Conservation (phyloP, 768 basidiomycete genomes). For the Pleurotus tuoliensis region DNA sequence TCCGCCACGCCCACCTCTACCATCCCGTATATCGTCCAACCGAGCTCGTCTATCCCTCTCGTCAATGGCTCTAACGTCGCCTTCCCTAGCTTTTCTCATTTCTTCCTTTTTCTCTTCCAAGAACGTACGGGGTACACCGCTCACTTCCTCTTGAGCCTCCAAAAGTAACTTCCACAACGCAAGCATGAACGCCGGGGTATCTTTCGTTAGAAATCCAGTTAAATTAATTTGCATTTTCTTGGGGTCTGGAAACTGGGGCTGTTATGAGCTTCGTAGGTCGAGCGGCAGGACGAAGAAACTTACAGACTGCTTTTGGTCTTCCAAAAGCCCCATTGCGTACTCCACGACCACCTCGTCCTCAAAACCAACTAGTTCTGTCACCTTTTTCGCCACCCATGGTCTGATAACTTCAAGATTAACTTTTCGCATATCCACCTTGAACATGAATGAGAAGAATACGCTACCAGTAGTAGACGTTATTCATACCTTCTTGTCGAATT, state of each 20-base stretch:
- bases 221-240: slow-evolving; percentile 94
- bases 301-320: slow-evolving; percentile 83
- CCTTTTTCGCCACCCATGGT: slow-evolving; percentile 94
- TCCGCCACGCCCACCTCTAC: slow-evolving; percentile 39
- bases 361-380: slow-evolving; percentile 84
- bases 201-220: slow-evolving; percentile 86
- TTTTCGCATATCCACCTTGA: slow-evolving; percentile 90
- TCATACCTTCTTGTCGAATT: slow-evolving; percentile 82
- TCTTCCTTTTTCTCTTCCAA: slow-evolving; percentile 92
- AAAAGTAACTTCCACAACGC: slow-evolving; percentile 89
- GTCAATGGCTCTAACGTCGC: slow-evolving; percentile 60
- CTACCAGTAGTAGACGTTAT: not conserved
- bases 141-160: slow-evolving; percentile 85
- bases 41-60: slow-evolving; percentile 68
- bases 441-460: not conserved
- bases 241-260: slow-evolving; percentile 76
- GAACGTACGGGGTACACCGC: slow-evolving; percentile 87
- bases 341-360: slow-evolving; percentile 98
- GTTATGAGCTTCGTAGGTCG: not conserved
- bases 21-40: slow-evolving; percentile 65
- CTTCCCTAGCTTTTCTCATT: slow-evolving; percentile 66
- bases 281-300: slow-evolving; percentile 19
- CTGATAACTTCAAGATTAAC: slow-evolving; percentile 90
- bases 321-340: slow-evolving; percentile 92
- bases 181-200: slow-evolving; percentile 84